A percentile compares a stretch with the other conserved stretches of the same genome.
Evolutionary conservation across 148 eudicot genomes (phyloP).

Genomic region (Spergularia bocconei): DNA sequence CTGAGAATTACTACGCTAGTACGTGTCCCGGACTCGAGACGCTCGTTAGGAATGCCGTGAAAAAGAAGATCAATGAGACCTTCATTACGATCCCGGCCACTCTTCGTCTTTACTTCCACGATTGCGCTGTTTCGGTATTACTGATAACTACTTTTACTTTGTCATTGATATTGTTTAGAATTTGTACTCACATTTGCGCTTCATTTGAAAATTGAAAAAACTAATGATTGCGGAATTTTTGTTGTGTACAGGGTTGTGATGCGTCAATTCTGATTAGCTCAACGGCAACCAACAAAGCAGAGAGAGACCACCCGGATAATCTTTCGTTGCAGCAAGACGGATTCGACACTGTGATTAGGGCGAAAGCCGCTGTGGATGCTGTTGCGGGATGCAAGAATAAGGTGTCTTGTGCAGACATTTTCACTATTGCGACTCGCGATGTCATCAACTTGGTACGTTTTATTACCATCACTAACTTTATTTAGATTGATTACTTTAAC

Average conservation of each 20-base stretch:
- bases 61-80: conserved; percentile 52
- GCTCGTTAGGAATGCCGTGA: conserved; percentile 55
- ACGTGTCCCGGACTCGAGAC: conserved; percentile 70
- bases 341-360: conserved; percentile 75
- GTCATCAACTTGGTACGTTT: conserved; percentile 49
- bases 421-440: conserved; percentile 74
- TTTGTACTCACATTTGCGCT: background rate
- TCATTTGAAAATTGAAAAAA: too few species aligned
- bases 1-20: conserved; percentile 51
- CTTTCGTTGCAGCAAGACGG: conserved; percentile 80
- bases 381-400: conserved; percentile 57
- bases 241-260: conserved; percentile 61
- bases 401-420: conserved; percentile 84
- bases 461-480: too few species aligned
- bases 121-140: conserved; percentile 65
- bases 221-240: background rate
- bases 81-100: conserved; percentile 72
- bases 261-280: conserved; percentile 65
- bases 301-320: conserved; percentile 72
- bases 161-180: background rate
- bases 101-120: conserved; percentile 88
- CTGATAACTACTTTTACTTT: background rate
- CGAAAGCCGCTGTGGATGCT: conserved; percentile 68
- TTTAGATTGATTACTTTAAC: too few species aligned
- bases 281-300: conserved; percentile 47